A percentile compares a stretch with the other conserved stretches of the same genome.
Evolutionary conservation across 176 grass and related monocot genomes (phyloP).

Genomic region (Cenchrus fungigraminus): DNA sequence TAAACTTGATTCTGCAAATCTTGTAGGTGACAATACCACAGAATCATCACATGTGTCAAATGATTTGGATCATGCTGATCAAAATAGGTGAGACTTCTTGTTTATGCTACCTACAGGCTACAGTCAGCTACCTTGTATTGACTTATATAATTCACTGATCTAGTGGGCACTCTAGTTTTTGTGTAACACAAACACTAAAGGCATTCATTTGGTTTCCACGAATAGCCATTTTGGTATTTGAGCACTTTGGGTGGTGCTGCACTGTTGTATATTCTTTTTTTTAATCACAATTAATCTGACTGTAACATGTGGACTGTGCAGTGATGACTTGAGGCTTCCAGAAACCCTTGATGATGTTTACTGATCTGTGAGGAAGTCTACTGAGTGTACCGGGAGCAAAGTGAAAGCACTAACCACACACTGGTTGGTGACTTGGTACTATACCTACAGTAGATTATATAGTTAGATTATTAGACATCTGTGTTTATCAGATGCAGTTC

Average conservation of each 20-base stretch:
- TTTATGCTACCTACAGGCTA: not conserved
- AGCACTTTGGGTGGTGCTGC: conserved; percentile 26
- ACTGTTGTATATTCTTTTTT: conserved; percentile 2
- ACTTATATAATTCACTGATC: conserved; percentile 21
- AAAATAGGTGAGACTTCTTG: conserved; percentile 39
- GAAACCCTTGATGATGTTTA: conserved; percentile 30
- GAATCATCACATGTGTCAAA: not conserved
- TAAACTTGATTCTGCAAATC: conserved; percentile 37
- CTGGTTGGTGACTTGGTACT: not conserved
- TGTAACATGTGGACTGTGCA: conserved; percentile 37
- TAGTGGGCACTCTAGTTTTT: not conserved
- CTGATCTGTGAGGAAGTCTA: not conserved
- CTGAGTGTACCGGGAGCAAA: not conserved
- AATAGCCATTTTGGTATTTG: conserved; percentile 8
- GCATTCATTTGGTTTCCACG: not conserved
- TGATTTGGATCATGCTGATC: not conserved
- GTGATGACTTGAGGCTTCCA: conserved; percentile 38
- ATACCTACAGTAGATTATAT: not conserved
- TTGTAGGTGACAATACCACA: conserved; percentile 10
- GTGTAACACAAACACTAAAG: not conserved
- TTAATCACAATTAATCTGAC: conserved; percentile 8
- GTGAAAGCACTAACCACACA: not conserved
- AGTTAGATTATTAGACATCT: not conserved
- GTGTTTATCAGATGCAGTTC: not conserved
- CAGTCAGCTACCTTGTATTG: conserved; percentile 11